These are phyloP conservation scores for Beauveria sp. DNA, from an alignment of 2,329 filamentous ascomycete genomes.

Conservation along the genomic window DNA sequence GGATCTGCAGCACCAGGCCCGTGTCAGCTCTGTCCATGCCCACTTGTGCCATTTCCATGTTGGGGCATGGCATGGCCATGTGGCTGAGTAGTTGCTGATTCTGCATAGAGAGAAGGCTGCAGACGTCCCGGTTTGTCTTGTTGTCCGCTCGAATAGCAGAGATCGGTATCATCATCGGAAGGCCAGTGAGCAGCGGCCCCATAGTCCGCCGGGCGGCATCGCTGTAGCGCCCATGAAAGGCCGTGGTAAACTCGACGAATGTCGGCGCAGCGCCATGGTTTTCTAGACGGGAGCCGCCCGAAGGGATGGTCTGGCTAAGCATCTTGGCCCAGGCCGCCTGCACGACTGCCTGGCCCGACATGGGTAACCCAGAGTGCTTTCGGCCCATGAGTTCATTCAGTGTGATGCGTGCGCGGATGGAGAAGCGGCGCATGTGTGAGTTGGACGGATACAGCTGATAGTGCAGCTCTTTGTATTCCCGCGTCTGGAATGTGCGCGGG, in stretches of 20 bases:
- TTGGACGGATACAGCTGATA: not conserved
- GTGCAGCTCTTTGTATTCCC: not conserved
- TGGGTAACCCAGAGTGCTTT: not conserved
- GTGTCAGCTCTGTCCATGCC: conserved; percentile 5
- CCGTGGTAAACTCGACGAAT: conserved; percentile 10
- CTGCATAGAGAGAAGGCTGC: conserved; percentile 1
- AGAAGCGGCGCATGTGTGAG: conserved; percentile 11
- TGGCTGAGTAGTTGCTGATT: not conserved
- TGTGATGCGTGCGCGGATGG: not conserved
- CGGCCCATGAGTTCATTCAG: conserved; percentile 1
- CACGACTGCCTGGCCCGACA: conserved; percentile 6
- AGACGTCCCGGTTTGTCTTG: conserved; percentile 4
- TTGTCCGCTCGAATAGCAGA: not conserved
- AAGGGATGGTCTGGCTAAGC: not conserved
- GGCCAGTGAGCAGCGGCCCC: conserved; percentile 6
- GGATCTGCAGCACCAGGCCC: conserved; percentile 1
- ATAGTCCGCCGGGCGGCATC: conserved; percentile 8
- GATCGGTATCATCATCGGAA: conserved; percentile 4
- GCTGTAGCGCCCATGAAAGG: not conserved
- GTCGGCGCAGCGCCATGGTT: not conserved
- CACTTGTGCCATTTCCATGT: not conserved
- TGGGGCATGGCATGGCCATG: conserved; percentile 11
- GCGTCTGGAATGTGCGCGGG: not conserved
- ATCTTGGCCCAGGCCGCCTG: conserved; percentile 13
- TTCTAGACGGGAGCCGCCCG: not conserved